phyloP scores from a whole-genome alignment of 148 eudicot genomes.

The Diospyros kaki region DNA sequence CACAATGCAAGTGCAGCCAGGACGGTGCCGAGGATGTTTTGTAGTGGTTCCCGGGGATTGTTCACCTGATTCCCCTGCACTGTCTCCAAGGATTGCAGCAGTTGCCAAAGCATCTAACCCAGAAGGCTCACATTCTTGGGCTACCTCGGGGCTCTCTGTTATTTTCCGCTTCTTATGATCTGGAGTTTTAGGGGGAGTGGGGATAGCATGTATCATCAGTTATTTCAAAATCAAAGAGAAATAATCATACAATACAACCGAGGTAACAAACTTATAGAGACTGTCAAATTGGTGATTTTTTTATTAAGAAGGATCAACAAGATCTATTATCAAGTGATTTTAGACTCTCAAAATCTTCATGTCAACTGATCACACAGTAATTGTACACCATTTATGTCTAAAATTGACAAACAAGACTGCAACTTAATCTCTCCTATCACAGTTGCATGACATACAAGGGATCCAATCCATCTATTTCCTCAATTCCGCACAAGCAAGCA shows the following conservation, averaged over 20 bases:
- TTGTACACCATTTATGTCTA: neutral
- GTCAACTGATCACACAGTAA: neutral
- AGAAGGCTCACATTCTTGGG: constrained; percentile 55
- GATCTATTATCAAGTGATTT: no score
- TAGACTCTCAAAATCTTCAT: no score
- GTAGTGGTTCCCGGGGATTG: constrained; percentile 63
- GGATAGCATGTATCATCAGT: no score
- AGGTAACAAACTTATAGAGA: no score
- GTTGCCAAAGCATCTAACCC: constrained; percentile 87
- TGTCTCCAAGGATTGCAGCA: constrained; percentile 77
- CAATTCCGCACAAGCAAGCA: no score
- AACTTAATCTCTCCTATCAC: no score
- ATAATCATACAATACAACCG: neutral
- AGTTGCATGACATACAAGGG: no score
- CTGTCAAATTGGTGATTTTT: no score
- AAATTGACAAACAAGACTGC: neutral
- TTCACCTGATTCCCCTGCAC: constrained; percentile 34
- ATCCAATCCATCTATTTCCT: no score
- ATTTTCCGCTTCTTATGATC: constrained; percentile 53
- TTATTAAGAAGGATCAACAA: neutral
- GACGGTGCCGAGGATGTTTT: constrained; percentile 82
- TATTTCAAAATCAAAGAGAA: no score
- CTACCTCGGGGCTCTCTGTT: constrained; percentile 28
- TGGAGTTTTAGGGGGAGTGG: constrained; percentile 1
- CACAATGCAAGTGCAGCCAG: constrained; percentile 92